Conservation (phyloP, 2,329 filamentous ascomycete genomes). For the Ophiognomonia clavigignenti-juglandacearum region DNA sequence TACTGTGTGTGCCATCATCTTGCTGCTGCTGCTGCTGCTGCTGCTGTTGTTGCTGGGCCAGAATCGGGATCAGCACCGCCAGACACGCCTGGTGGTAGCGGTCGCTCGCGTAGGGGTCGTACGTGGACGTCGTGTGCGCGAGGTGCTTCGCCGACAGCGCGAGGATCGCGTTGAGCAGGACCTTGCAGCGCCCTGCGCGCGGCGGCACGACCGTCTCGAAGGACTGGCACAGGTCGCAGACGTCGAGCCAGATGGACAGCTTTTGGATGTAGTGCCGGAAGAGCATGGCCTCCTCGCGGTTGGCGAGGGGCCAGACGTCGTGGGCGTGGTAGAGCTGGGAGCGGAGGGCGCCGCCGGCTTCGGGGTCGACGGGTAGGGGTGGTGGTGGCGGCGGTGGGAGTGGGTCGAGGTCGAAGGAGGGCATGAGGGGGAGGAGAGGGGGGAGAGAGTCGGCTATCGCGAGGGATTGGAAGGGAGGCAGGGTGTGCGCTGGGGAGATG, state of each 20-base stretch:
- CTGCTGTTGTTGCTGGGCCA: slow-evolving; percentile 25
- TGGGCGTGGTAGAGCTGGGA: slow-evolving; percentile 20
- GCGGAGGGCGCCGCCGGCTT: slow-evolving; percentile 6
- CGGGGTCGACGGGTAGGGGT: slow-evolving; percentile 11
- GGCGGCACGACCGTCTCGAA: slow-evolving; percentile 51
- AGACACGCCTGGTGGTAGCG: slow-evolving; percentile 51
- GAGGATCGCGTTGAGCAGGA: slow-evolving; percentile 52
- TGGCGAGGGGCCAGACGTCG: slow-evolving; percentile 24
- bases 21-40: too few relatives aligned
- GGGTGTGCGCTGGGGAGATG: slow-evolving; percentile 1
- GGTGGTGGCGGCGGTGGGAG: too few relatives aligned
- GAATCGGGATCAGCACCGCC: slow-evolving; percentile 41
- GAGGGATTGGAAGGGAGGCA: slow-evolving; percentile 10
- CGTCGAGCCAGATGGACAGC: slow-evolving; percentile 35
- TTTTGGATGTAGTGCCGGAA: slow-evolving; percentile 29
- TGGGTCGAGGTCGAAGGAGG: slow-evolving; percentile 7
- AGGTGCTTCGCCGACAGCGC: slow-evolving; percentile 52
- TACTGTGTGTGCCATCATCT: too few relatives aligned
- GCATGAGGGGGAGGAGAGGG: slow-evolving; percentile 2
- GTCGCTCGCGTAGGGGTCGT: slow-evolving; percentile 45
- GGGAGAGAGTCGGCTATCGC: slow-evolving; percentile 4
- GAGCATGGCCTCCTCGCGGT: slow-evolving; percentile 24
- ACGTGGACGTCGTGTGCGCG: slow-evolving; percentile 39
- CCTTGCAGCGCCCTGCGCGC: slow-evolving; percentile 43
- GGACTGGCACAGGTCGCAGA: slow-evolving; percentile 36